Conservation (phyloP, 345 rosid species). For the Aethionema arabicum region DNA sequence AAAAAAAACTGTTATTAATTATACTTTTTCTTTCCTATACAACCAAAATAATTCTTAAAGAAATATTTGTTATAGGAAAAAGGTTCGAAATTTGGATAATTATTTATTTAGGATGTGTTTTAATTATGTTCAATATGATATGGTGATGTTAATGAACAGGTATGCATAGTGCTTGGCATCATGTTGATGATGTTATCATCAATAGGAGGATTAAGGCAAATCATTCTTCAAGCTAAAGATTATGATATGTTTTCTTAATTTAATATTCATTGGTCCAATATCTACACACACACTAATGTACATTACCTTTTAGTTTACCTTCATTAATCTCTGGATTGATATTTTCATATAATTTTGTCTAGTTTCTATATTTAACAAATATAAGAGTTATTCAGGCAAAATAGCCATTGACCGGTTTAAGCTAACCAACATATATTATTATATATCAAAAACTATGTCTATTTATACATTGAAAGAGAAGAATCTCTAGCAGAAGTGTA, state of each 20-base stretch:
- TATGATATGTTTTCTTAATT: conserved; percentile 55
- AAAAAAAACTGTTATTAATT: too few species aligned
- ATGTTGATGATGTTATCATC: conserved; percentile 67
- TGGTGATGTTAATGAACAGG: conserved; percentile 40
- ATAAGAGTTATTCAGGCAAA: too few species aligned
- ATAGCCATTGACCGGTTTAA: too few species aligned
- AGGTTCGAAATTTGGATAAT: too few species aligned
- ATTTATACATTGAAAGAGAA: conserved; percentile 26
- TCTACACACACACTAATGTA: neutral
- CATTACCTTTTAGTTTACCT: neutral
- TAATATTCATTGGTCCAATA: neutral
- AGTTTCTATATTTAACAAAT: too few species aligned
- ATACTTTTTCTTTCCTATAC: too few species aligned
- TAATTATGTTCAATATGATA: neutral
- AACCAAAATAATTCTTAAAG: too few species aligned
- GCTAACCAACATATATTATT: neutral
- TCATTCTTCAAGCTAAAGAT: conserved; percentile 57
- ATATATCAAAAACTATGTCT: neutral
- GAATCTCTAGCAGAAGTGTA: conserved; percentile 4
- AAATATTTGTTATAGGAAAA: too few species aligned
- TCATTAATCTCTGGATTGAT: too few species aligned
- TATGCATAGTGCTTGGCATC: conserved; percentile 66
- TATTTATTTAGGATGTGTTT: too few species aligned
- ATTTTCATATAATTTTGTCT: too few species aligned
- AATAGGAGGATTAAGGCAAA: conserved; percentile 76